Evolutionary conservation across 1,284 basidiomycete species (phyloP), one percentile per base, ranked within the genome.

Genomic region (Mrakiaceae sp.): DNA sequence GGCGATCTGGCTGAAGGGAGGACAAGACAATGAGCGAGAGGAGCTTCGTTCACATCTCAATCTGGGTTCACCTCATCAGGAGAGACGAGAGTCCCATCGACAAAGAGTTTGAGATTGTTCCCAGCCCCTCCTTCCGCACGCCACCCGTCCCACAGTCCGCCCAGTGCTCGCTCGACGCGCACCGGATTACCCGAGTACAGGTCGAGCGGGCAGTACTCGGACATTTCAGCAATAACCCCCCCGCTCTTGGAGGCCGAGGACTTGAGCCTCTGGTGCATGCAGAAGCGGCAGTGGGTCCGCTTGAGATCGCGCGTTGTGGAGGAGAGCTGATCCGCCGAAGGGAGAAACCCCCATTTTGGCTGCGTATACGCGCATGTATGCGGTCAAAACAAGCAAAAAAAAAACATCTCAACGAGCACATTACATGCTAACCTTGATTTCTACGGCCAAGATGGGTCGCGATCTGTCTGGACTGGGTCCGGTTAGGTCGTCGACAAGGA

Each of bases 271-370:
- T 83, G 79, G 74, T 95, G 90, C 84, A 95, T 87, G 73, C 90
- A 91, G 74, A 89, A 93, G 68, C 92, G 82, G 77, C 90, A 93
- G 46, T 86, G 85, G 43, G 75, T 77, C 5, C 79, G 79, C 78
- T 95, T 96, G 71, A 84, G 77, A 0, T 72, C 67, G 14, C 76
- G 78, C 0, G 84, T 87, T 60, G 78, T 76, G 2, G 78, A 70
- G 0, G 89, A 84, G 58, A 88, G 78, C 76, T 85, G 79, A 9
- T 72, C 69, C 14, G 80, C 68, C 42, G 79, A 79, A 5, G 92
- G 90, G 44, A 95, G 75, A 75, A 96, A 95, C 3, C 85, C 90
- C 91, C 92, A 96, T 79, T 96, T 96, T 55, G 92, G 92, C 92
- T 95, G 57, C 27, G 27, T 27, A 27, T 14, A n/a, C 8, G n/a